Conservation (phyloP, 345 rosid genomes). For the Murraya paniculata region DNA sequence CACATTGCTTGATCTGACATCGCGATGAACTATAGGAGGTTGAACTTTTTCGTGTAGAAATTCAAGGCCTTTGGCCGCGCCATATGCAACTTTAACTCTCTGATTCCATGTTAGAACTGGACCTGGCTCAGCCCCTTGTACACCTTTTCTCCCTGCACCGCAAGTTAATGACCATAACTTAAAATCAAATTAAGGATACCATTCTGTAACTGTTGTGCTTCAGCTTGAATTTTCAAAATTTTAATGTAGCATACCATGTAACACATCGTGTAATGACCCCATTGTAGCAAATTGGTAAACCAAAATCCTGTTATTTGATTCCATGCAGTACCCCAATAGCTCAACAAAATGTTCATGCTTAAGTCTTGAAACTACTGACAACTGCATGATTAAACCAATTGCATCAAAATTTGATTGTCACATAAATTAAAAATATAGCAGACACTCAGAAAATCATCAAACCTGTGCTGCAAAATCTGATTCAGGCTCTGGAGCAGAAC, state of each 20-base stretch:
- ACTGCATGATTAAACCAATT: slow-evolving; percentile 32
- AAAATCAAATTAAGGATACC: background rate
- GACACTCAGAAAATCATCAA: background rate
- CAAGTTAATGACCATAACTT: background rate
- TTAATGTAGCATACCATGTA: slow-evolving; percentile 58
- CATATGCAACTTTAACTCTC: slow-evolving; percentile 83
- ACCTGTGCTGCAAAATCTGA: slow-evolving; percentile 88
- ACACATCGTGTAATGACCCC: slow-evolving; percentile 92
- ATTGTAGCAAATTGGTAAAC: slow-evolving; percentile 70
- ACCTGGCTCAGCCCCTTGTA: slow-evolving; percentile 95
- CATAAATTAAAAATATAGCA: background rate
- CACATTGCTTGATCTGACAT: slow-evolving; percentile 94
- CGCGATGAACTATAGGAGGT: slow-evolving; percentile 90
- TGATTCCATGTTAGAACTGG: slow-evolving; percentile 87
- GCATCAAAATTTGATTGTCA: slow-evolving; percentile 3
- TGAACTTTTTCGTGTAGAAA: slow-evolving; percentile 92
- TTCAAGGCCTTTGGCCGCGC: slow-evolving; percentile 93
- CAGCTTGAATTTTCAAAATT: background rate
- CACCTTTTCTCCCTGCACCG: slow-evolving; percentile 85
- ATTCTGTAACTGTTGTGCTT: background rate
- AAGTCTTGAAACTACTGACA: slow-evolving; percentile 82
- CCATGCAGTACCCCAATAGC: slow-evolving; percentile 81
- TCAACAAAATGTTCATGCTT: slow-evolving; percentile 85
- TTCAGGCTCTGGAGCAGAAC: slow-evolving; percentile 77
- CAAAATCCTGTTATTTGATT: slow-evolving; percentile 66